phyloP scores from a whole-genome alignment of 495 filamentous ascomycete genomes.

The Podospora anserina region DNA sequence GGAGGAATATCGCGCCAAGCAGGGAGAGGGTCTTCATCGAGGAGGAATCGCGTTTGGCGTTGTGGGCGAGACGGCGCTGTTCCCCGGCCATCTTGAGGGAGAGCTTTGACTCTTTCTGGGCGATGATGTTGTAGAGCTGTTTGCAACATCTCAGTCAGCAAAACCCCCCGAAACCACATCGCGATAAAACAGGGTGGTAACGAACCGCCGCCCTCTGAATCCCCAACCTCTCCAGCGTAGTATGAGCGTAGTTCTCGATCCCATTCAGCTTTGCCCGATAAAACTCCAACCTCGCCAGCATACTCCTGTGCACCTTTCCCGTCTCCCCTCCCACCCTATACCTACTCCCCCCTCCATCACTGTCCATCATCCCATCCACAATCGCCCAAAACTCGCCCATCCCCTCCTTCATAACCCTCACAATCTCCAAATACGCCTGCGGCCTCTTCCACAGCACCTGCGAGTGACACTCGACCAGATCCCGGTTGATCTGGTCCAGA shows the following conservation, averaged over 20 bases:
- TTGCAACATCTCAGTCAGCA: constrained; percentile 17
- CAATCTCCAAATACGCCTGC: constrained; percentile 54
- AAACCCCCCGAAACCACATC: no score
- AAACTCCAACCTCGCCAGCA: constrained; percentile 51
- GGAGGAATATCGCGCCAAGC: constrained; percentile 55
- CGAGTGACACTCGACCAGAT: constrained; percentile 56
- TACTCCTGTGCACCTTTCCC: constrained; percentile 41
- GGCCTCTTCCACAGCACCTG: constrained; percentile 58
- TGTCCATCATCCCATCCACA: constrained; percentile 20
- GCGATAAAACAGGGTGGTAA: constrained; percentile 15
- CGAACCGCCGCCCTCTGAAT: constrained; percentile 50
- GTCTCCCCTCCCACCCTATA: constrained; percentile 19
- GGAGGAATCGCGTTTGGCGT: constrained; percentile 52
- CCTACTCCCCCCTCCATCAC: constrained; percentile 19
- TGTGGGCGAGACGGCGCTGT: constrained; percentile 54
- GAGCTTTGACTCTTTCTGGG: constrained; percentile 55
- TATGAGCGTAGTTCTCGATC: constrained; percentile 55
- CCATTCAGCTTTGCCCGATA: constrained; percentile 53
- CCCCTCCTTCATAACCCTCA: constrained; percentile 40
- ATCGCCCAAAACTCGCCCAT: constrained; percentile 42
- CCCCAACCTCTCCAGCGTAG: constrained; percentile 49
- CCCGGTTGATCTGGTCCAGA: constrained; percentile 53
- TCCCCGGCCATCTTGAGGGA: constrained; percentile 56
- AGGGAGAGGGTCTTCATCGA: constrained; percentile 57
- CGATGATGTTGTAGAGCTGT: constrained; percentile 54